phyloP scores from a whole-genome alignment of 192 early-diverging fungal species.

The Backusella circina region DNA sequence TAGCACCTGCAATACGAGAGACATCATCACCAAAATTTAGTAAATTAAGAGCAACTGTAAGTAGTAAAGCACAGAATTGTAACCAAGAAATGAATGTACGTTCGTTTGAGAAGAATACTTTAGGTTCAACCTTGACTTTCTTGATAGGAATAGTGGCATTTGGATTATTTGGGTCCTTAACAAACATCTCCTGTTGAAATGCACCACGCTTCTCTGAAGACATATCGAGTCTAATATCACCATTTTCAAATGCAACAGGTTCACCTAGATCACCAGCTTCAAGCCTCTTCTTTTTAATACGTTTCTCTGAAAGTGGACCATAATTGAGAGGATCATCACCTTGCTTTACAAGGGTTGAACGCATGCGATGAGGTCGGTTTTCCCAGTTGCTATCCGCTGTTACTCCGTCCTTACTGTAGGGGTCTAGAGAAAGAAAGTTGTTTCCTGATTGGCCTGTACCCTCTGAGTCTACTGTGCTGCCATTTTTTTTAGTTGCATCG shows the following conservation, averaged over 20 bases:
- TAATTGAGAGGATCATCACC: slow-evolving; percentile 8
- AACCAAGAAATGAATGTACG: slow-evolving; percentile 85
- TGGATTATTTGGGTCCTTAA: slow-evolving; percentile 10
- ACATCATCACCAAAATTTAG: slow-evolving; percentile 70
- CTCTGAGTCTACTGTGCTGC: background rate
- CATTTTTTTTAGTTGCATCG: background rate
- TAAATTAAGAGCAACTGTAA: slow-evolving; percentile 64
- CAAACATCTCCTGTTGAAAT: background rate
- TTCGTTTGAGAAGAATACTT: slow-evolving; percentile 89
- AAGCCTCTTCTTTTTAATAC: background rate
- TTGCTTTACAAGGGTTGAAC: background rate
- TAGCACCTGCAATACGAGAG: slow-evolving; percentile 54
- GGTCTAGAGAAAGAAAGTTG: background rate
- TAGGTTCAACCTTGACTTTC: slow-evolving; percentile 75
- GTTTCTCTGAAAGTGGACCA: background rate
- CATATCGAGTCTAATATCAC: slow-evolving; percentile 13
- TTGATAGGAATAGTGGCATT: slow-evolving; percentile 18
- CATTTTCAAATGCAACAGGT: background rate
- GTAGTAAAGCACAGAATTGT: slow-evolving; percentile 68
- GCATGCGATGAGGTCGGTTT: slow-evolving; percentile 12
- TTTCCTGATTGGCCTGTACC: background rate
- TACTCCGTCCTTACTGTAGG: background rate
- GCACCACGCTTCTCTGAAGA: background rate
- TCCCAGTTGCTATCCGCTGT: background rate
- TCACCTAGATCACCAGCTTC: slow-evolving; percentile 13